Base-by-base conservation (phyloP, 2,329 filamentous ascomycete species). In the Ophiognomonia clavigignenti-juglandacearum region DNA sequence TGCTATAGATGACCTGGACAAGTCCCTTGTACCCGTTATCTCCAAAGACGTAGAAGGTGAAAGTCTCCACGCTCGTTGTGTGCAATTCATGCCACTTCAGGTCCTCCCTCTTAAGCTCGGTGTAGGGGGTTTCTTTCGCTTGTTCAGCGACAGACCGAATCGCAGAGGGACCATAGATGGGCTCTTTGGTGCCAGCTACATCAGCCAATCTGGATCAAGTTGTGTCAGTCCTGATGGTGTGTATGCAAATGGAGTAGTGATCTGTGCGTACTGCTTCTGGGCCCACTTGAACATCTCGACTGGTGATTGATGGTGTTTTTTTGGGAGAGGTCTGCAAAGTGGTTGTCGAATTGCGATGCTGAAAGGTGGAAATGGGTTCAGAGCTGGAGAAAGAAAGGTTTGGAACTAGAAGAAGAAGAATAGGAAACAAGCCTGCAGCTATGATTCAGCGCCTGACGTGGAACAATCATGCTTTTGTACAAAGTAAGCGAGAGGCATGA, bases 1-100 rank as follows among this genome's bases (percentile, higher is more conserved):
- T 96, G 74, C 88, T 97, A 76, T 97, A 96, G 66, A 98, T 96
- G 69, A 97, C 78, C 75, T 98, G 93, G 51, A 81, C 82, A 67
- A 96, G 80, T 44, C 78, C 88, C 54, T 91, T 67, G 54, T 84
- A 77, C 42, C 93, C 93, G 51, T 74, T 81, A 53, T 96, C 87
- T 47, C 85, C 75, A 68, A 84, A 84, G 61, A 96, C 71, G 72
- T 98, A 98, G 72, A 96, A 98, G 53, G 80, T 90, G 73, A 96
- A 86, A 24, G 89, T 96, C 76, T 98, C 93, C 58, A 97, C 93
- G 61, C 80, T 86, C 54, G 93, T 97, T 60, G 83, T 85, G 56
- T 89, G 85, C 73, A 90, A 78, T 22, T 77, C 81, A 59, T 74
- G 71, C 93, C 93, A 98, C 73, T 84, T 86, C 61, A 96, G 68